These are phyloP conservation scores for Eragrostis nindensis DNA, from an alignment of 176 grass and related monocot genomes.

Conservation along the genomic window DNA sequence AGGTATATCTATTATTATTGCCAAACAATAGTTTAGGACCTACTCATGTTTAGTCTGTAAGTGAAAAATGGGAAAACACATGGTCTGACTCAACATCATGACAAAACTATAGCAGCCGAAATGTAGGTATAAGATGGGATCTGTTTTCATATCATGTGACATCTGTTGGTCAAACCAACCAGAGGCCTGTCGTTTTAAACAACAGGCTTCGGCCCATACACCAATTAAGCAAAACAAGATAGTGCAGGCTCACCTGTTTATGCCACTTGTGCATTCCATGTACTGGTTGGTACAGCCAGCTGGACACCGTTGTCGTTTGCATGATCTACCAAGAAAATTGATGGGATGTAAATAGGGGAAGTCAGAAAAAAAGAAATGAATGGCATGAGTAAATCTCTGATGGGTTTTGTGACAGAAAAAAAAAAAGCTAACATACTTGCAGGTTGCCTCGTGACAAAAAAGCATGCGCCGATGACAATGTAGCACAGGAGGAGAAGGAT, in stretches of 20 bases:
- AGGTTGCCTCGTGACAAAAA: conserved; percentile 69
- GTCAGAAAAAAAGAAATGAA: too few relatives aligned
- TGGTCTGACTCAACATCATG: conserved; percentile 19
- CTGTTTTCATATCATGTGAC: not conserved
- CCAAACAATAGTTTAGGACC: not conserved
- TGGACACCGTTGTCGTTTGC: conserved; percentile 25
- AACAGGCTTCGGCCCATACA: not conserved
- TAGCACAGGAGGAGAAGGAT: conserved; percentile 81
- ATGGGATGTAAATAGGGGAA: too few relatives aligned
- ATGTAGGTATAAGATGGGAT: not conserved
- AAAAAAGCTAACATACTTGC: conserved; percentile 44
- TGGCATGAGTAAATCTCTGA: not conserved
- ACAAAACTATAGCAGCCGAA: not conserved
- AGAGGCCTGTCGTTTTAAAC: conserved; percentile 17
- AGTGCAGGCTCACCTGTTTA: conserved; percentile 50
- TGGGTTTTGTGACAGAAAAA: not conserved
- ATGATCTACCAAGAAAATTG: conserved; percentile 16
- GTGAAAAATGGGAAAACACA: not conserved
- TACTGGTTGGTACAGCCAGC: conserved; percentile 34
- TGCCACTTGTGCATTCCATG: conserved; percentile 41
- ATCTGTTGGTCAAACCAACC: conserved; percentile 3
- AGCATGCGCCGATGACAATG: conserved; percentile 77
- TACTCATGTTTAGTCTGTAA: not conserved
- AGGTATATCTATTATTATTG: not conserved
- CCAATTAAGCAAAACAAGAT: conserved; percentile 16